A percentile compares a stretch with the other conserved stretches of the same genome.
phyloP scores from a whole-genome alignment of 1,284 basidiomycete species.

The Microbotryomycetes sp. region DNA sequence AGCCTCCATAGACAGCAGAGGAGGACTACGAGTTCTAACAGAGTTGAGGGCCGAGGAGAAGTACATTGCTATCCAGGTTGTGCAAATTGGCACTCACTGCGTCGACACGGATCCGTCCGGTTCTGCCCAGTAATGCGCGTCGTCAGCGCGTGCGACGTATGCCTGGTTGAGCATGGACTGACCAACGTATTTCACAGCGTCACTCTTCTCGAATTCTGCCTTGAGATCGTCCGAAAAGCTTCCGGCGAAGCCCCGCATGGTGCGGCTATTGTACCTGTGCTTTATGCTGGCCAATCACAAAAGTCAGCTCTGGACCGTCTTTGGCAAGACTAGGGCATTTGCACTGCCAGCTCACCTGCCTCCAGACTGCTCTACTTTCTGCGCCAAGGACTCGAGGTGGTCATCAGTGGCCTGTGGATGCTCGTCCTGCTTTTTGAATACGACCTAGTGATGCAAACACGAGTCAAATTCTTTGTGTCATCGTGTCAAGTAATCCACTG shows the following conservation, averaged over 20 bases:
- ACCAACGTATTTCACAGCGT: not conserved
- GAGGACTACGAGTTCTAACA: too few relatives aligned
- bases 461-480: not conserved
- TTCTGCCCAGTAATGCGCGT: not conserved
- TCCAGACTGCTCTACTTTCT: slow-evolving; percentile 1
- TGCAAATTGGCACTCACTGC: too few relatives aligned
- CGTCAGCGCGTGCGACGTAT: too few relatives aligned
- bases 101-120: not conserved
- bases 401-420: not conserved
- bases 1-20: too few relatives aligned
- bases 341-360: not conserved
- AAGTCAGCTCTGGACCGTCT: not conserved
- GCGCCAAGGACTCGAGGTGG: not conserved
- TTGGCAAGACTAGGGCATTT: not conserved
- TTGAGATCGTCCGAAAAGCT: slow-evolving; percentile 22
- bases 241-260: slow-evolving; percentile 27
- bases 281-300: slow-evolving; percentile 6
- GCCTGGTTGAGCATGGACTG: slow-evolving; percentile 2
- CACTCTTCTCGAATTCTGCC: slow-evolving; percentile 16
- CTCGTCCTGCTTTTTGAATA: slow-evolving; percentile 1
- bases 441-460: not conserved
- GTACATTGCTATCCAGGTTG: too few relatives aligned
- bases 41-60: too few relatives aligned
- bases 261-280: slow-evolving; percentile 16
- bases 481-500: too few relatives aligned